These are phyloP conservation scores for Pneumocystis oryctolagi DNA, from an alignment of 1,139 yeast species.

Conservation along the genomic window DNA sequence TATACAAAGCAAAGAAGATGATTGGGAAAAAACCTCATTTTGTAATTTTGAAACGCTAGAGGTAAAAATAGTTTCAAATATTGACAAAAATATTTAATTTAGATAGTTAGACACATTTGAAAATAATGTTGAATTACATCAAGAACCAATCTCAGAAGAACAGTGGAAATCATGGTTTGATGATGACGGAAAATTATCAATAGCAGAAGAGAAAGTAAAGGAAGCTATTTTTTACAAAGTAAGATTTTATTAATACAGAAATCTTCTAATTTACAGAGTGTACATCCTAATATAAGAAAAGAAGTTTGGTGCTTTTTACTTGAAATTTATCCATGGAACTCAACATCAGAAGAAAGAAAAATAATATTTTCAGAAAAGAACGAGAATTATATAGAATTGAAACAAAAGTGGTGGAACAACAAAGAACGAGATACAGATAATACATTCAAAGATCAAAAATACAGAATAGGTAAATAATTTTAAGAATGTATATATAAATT, in stretches of 20 bases:
- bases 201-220: conserved; percentile 65
- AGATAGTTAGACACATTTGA: not conserved
- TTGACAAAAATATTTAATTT: not conserved
- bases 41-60: conserved; percentile 53
- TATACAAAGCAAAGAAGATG: conserved; percentile 39
- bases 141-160: conserved; percentile 47
- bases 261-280: conserved; percentile 29
- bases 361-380: conserved; percentile 42
- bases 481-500: conserved; percentile 61
- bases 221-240: conserved; percentile 72
- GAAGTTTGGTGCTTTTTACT: conserved; percentile 80
- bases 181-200: conserved; percentile 50
- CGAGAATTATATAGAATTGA: conserved; percentile 50
- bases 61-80: not conserved
- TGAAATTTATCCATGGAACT: conserved; percentile 81
- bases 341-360: conserved; percentile 52
- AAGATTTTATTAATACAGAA: not conserved
- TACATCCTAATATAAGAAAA: conserved; percentile 43
- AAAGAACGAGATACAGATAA: conserved; percentile 39
- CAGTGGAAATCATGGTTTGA: conserved; percentile 87
- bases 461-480: conserved; percentile 23
- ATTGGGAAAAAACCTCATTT: conserved; percentile 29
- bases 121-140: conserved; percentile 43
- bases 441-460: conserved; percentile 25
- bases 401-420: conserved; percentile 54